Percentiles rank a stretch among this genome's conserved stretches.
Conservation (phyloP, 2,329 filamentous ascomycete species). For the Thermothelomyces thermophilus region DNA sequence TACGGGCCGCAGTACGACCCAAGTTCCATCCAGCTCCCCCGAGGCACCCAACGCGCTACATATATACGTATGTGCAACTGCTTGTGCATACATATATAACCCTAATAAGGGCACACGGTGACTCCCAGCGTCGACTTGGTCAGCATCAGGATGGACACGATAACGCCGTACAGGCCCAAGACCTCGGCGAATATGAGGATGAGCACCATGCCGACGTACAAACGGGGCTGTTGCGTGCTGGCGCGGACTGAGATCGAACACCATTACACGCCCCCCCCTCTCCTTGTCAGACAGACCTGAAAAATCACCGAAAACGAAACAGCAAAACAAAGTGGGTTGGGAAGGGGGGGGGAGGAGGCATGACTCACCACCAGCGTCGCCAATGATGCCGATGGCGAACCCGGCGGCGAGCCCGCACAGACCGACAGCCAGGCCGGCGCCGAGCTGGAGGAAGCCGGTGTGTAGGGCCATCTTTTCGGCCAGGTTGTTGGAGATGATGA, state of each 20-base stretch:
- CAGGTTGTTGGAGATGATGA: conserved; percentile 74
- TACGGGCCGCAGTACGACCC: no score
- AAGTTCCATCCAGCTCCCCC: no score
- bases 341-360: not conserved
- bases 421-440: conserved; percentile 74
- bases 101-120: conserved; percentile 33
- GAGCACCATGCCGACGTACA: conserved; percentile 96
- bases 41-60: not conserved
- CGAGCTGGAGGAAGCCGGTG: conserved; percentile 78
- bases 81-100: not conserved
- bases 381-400: conserved; percentile 82
- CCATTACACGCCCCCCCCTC: no score
- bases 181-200: conserved; percentile 99
- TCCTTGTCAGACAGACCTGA: no score
- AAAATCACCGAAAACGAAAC: no score
- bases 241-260: conserved; percentile 57
- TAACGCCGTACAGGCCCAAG: conserved; percentile 55
- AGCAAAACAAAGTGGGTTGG: not conserved
- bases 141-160: conserved; percentile 44
- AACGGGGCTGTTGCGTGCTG: conserved; percentile 74
- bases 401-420: conserved; percentile 75
- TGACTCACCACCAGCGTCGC: conserved; percentile 58
- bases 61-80: no score
- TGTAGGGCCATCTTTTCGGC: conserved; percentile 62
- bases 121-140: conserved; percentile 36